Evolutionary conservation across 495 filamentous ascomycete species (phyloP).

Genomic region (Penicillium psychrofluorescens): DNA sequence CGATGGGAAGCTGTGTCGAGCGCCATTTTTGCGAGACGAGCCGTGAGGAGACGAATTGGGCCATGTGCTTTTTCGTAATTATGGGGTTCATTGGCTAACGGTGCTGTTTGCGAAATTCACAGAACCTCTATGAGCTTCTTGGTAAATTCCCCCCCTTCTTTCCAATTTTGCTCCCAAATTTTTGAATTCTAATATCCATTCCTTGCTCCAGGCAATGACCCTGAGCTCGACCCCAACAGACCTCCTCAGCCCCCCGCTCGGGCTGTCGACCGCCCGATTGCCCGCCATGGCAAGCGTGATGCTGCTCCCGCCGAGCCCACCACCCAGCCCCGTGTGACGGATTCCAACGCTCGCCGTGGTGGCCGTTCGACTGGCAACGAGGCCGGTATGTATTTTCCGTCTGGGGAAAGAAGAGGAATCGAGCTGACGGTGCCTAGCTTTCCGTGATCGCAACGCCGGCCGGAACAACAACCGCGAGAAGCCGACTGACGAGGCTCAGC

Average conservation of each 20-base stretch:
- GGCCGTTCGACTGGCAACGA: slow-evolving; percentile 60
- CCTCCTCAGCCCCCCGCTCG: slow-evolving; percentile 70
- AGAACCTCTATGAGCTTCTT: slow-evolving; percentile 85
- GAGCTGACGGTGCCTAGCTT: slow-evolving; percentile 48
- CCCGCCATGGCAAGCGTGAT: slow-evolving; percentile 83
- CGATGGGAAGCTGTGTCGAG: neutral
- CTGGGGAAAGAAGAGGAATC: slow-evolving; percentile 2
- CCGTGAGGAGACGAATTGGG: neutral
- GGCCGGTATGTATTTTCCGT: slow-evolving; percentile 56
- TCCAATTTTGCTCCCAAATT: slow-evolving; percentile 6
- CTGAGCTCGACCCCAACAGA: slow-evolving; percentile 75
- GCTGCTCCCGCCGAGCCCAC: slow-evolving; percentile 64
- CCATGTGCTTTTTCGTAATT: neutral
- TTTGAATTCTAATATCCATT: slow-evolving; percentile 6
- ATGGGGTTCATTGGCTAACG: neutral
- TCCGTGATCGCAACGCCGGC: slow-evolving; percentile 85
- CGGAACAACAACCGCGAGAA: slow-evolving; percentile 74
- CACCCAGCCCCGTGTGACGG: slow-evolving; percentile 23
- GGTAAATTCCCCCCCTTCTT: slow-evolving; percentile 48
- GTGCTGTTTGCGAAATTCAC: neutral
- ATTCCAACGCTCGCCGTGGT: slow-evolving; percentile 46
- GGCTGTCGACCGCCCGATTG: slow-evolving; percentile 75
- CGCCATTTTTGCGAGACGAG: slow-evolving; percentile 2
- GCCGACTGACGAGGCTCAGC: slow-evolving; percentile 64
- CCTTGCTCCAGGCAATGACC: slow-evolving; percentile 66